phyloP scores from a whole-genome alignment of 2,329 filamentous ascomycete genomes.

The Shiraia bambusicola region DNA sequence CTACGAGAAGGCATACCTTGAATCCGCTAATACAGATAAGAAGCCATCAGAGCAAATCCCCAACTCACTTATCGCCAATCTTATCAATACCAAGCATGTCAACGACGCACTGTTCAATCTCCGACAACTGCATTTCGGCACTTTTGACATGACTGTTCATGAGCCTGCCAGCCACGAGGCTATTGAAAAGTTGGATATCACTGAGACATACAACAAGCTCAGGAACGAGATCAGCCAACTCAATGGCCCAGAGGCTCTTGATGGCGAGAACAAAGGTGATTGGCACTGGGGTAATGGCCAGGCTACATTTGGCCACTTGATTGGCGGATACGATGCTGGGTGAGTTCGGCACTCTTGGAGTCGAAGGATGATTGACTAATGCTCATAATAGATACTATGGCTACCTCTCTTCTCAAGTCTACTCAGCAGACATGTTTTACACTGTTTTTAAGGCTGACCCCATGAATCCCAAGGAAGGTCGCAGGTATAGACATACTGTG shows the following conservation, averaged over 20 bases:
- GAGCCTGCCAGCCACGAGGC: constrained; percentile 68
- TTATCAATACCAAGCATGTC: constrained; percentile 76
- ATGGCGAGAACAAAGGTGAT: constrained; percentile 41
- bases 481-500: constrained; percentile 75
- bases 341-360: constrained; percentile 18
- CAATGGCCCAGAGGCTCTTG: constrained; percentile 70
- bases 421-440: constrained; percentile 85
- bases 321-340: constrained; percentile 81
- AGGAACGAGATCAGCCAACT: constrained; percentile 71
- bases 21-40: constrained; percentile 35
- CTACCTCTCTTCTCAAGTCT: constrained; percentile 69
- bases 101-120: constrained; percentile 79
- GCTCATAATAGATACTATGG: constrained; percentile 61
- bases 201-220: constrained; percentile 70
- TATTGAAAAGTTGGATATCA: constrained; percentile 65
- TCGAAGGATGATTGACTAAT: constrained; percentile 9
- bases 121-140: constrained; percentile 76
- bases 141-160: constrained; percentile 83
- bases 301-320: constrained; percentile 78
- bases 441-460: constrained; percentile 75
- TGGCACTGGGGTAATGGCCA: constrained; percentile 73
- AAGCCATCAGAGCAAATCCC: constrained; percentile 66
- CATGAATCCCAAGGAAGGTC: constrained; percentile 72
- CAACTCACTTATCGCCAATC: constrained; percentile 70
- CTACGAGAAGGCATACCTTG: constrained; percentile 50